Percentiles rank a stretch among this genome's conserved stretches.
phyloP scores from a whole-genome alignment of 352 stramenopile species.

The Globisporangium lucens region DNA sequence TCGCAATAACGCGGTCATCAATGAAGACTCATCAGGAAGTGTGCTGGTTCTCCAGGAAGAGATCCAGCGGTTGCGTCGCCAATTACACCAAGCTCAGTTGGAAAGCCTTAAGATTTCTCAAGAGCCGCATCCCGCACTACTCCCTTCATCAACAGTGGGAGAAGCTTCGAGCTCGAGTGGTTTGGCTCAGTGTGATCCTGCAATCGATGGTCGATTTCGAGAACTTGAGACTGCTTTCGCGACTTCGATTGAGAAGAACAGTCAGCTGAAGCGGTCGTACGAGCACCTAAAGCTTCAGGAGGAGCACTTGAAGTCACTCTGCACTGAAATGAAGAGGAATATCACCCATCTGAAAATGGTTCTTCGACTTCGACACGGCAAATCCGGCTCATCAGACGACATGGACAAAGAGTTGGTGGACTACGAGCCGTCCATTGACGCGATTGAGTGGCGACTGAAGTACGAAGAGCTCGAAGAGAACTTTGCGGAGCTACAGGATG shows the following conservation, averaged over 20 bases:
- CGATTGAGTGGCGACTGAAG: slow-evolving; percentile 82
- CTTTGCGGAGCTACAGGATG: slow-evolving; percentile 49
- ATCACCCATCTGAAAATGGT: slow-evolving; percentile 58
- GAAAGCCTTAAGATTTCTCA: slow-evolving; percentile 25
- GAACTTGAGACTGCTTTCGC: slow-evolving; percentile 66
- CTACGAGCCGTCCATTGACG: slow-evolving; percentile 64
- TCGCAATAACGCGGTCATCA: slow-evolving; percentile 81
- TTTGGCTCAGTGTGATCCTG: slow-evolving; percentile 28
- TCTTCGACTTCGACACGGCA: slow-evolving; percentile 33
- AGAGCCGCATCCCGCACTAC: slow-evolving; percentile 3
- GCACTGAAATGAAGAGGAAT: slow-evolving; percentile 53
- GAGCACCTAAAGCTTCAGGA: slow-evolving; percentile 58
- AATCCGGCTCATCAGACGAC: slow-evolving; percentile 8
- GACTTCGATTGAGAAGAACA: slow-evolving; percentile 56
- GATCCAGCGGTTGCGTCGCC: slow-evolving; percentile 49
- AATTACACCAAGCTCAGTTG: slow-evolving; percentile 54
- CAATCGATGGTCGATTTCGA: slow-evolving; percentile 39
- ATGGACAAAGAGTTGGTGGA: slow-evolving; percentile 27
- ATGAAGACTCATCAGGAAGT: slow-evolving; percentile 74
- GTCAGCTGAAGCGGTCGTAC: slow-evolving; percentile 44
- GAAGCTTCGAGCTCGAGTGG: slow-evolving; percentile 2
- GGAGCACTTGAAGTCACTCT: slow-evolving; percentile 48
- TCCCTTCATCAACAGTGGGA: neutral
- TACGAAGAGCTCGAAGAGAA: slow-evolving; percentile 77
- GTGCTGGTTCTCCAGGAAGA: slow-evolving; percentile 69